phyloP scores from a whole-genome alignment of 805 yeast species.

The Sugiyamaella valdiviana region DNA sequence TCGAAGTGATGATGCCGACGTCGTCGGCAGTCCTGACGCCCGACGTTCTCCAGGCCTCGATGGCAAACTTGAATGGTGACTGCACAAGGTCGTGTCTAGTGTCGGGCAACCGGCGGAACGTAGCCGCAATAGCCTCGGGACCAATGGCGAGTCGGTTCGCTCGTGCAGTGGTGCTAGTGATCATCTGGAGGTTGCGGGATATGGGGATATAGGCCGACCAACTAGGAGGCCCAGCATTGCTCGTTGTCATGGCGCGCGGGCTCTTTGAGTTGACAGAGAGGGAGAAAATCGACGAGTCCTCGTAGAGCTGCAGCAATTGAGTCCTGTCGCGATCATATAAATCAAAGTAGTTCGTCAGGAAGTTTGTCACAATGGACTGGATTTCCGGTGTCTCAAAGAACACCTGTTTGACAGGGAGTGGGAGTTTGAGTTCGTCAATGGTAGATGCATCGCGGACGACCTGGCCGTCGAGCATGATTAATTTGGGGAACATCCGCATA shows the following conservation, averaged over 20 bases:
- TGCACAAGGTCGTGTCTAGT: constrained; percentile 64
- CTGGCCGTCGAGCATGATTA: constrained; percentile 72
- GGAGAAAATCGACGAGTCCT: constrained; percentile 80
- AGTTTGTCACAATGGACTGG: constrained; percentile 66
- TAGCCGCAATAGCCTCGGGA: constrained; percentile 52
- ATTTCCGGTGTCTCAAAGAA: constrained; percentile 77
- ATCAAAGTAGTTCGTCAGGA: constrained; percentile 65
- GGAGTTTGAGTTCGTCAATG: constrained; percentile 25
- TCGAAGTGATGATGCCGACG: constrained; percentile 65
- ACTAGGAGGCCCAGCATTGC: constrained; percentile 18
- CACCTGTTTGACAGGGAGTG: constrained; percentile 44
- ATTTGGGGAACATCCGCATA: constrained; percentile 68
- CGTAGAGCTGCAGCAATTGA: constrained; percentile 67
- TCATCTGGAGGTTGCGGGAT: constrained; percentile 70
- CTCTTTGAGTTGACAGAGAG: constrained; percentile 66
- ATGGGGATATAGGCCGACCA: constrained; percentile 49
- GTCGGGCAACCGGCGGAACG: constrained; percentile 67
- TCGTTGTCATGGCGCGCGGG: constrained; percentile 38
- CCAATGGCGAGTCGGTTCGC: constrained; percentile 60
- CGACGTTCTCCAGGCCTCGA: constrained; percentile 57
- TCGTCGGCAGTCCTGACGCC: constrained; percentile 54
- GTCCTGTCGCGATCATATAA: constrained; percentile 77
- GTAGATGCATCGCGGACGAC: constrained; percentile 68
- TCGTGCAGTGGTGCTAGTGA: constrained; percentile 45
- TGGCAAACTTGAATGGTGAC: constrained; percentile 59